Evolutionary conservation across 2,329 filamentous ascomycete species (phyloP).

Genomic region (Malbranchea zuffiana): DNA sequence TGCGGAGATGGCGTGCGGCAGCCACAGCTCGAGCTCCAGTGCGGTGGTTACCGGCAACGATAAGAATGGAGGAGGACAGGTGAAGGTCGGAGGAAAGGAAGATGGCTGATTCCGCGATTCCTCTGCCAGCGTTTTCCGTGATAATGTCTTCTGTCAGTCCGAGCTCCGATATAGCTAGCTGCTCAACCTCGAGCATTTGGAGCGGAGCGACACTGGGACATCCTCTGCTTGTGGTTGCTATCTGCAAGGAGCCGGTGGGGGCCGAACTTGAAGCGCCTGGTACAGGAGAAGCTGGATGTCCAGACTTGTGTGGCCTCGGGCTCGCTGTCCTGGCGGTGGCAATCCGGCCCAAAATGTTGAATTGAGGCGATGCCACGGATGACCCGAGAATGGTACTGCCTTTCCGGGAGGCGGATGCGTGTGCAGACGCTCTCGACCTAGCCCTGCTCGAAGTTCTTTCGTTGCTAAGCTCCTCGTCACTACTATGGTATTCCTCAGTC

Average conservation of each 20-base stretch:
- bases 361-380: constrained; percentile 25
- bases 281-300: constrained; percentile 33
- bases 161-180: constrained; percentile 76
- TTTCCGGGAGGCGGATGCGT: constrained; percentile 32
- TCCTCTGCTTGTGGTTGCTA: constrained; percentile 44
- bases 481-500: constrained; percentile 34
- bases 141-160: constrained; percentile 83
- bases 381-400: constrained; percentile 33
- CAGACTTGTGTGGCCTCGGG: constrained; percentile 29
- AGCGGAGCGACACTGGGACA: constrained; percentile 55
- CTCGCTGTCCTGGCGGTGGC: constrained; percentile 30
- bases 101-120: constrained; percentile 69
- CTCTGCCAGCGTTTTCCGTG: constrained; percentile 79
- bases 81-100: constrained; percentile 52
- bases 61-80: constrained; percentile 50
- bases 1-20: constrained; percentile 74
- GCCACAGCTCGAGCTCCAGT: constrained; percentile 75
- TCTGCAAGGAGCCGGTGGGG: constrained; percentile 38
- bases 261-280: constrained; percentile 26
- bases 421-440: constrained; percentile 29
- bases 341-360: constrained; percentile 27
- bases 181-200: constrained; percentile 86
- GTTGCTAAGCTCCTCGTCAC: constrained; percentile 35
- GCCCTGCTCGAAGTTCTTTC: constrained; percentile 37
- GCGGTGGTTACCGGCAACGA: constrained; percentile 93